Evolutionary conservation across 305 asterid species (phyloP), one percentile per base, ranked within the genome.

Genomic region (Lippia alba): DNA sequence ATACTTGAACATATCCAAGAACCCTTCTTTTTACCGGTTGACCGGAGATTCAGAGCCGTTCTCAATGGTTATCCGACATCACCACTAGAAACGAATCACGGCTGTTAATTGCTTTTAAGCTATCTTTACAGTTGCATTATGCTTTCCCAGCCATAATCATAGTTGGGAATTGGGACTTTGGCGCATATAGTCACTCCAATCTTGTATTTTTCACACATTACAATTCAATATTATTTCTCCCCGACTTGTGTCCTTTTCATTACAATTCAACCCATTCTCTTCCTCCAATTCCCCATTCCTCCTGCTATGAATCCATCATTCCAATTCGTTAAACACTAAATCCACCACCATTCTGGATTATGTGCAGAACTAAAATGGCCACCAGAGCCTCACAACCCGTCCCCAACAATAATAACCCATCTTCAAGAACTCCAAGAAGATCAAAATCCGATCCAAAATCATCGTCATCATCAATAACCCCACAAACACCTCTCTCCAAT

Each of bases 351-450:
- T 20, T 48, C 73, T 69, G 83, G 30, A 24, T 61, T 66, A 87
- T 87, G 94, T 87, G 94, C 78, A 85, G 72, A 77, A 56, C 85
- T 39, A 85, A 85, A 85, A 87, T 83, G 94, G 87, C 88, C 61
- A 80, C 49, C n/a, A 40, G 75, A 71, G 86, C 91, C 16, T 77
- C 86, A 6, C 36, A 77, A 8, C 89, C 91, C 0, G 63, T 39
- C 44, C 78, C 80, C 3, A 75, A 50, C 51, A 56, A 64, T 14
- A 30, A 69, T 50, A 60, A 57, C 15, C 61, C 12, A 3, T 6
- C 67, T 14, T 12, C 80, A 0, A 73, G 67, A 53, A 51, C 64
- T 53, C 69, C 78, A 0, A 60, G 58, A 20, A 63, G 16, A 50
- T 11, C 80, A 8, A 24, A 24, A 24, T 71, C 78, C 4, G 30